A percentile compares a stretch with the other conserved stretches of the same genome.
phyloP scores from a whole-genome alignment of 108 stramenopile genomes.

The Mayamaea pseudoterrestris region DNA sequence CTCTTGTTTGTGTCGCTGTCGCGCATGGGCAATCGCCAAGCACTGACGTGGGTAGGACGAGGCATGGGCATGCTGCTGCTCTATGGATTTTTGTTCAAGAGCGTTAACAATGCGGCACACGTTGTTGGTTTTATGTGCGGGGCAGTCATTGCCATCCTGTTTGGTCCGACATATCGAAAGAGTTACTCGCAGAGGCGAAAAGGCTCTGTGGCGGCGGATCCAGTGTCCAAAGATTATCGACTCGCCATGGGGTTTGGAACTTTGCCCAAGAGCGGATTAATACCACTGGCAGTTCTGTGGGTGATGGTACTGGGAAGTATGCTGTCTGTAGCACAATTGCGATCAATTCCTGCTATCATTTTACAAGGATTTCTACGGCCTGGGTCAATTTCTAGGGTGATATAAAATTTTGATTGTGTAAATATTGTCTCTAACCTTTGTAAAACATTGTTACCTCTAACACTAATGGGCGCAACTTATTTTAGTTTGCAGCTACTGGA shows the following conservation, averaged over 20 bases:
- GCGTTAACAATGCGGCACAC: slow-evolving; percentile 55
- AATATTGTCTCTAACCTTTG: not conserved
- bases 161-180: slow-evolving; percentile 49
- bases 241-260: slow-evolving; percentile 56
- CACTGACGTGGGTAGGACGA: slow-evolving; percentile 24
- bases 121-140: slow-evolving; percentile 71
- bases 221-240: slow-evolving; percentile 34
- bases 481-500: too few relatives aligned
- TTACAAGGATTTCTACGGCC: too few relatives aligned
- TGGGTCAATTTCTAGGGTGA: too few relatives aligned
- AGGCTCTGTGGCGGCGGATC: slow-evolving; percentile 32
- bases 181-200: slow-evolving; percentile 37
- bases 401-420: not conserved
- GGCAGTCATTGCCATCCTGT: slow-evolving; percentile 34
- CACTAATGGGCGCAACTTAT: too few relatives aligned
- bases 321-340: too few relatives aligned
- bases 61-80: slow-evolving; percentile 43
- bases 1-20: slow-evolving; percentile 46
- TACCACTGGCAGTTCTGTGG: slow-evolving; percentile 48
- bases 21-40: slow-evolving; percentile 43
- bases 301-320: too few relatives aligned
- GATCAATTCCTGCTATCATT: too few relatives aligned
- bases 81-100: slow-evolving; percentile 33
- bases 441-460: too few relatives aligned
- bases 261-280: slow-evolving; percentile 21